These are phyloP conservation scores for Harringtonia lauricola DNA, from an alignment of 2,329 filamentous ascomycete species.

Conservation along the genomic window DNA sequence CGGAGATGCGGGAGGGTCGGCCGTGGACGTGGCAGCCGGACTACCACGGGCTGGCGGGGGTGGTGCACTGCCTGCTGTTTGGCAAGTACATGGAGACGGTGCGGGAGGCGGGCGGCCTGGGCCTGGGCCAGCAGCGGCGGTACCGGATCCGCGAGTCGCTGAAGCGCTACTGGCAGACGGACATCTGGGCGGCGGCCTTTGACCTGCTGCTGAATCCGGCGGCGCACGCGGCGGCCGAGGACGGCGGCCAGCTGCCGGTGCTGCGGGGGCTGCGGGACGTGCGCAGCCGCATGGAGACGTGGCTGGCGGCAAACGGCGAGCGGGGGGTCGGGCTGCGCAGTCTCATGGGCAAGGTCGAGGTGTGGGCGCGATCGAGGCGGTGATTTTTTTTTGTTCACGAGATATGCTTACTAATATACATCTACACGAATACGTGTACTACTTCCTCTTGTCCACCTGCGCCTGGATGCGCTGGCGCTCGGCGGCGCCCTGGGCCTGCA, in stretches of 20 bases:
- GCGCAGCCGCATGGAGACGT: conserved; percentile 71
- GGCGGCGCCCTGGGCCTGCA: conserved; percentile 55
- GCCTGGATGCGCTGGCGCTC: conserved; percentile 69
- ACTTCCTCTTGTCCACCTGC: conserved; percentile 65
- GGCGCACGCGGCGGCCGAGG: conserved; percentile 44
- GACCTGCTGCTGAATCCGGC: conserved; percentile 77
- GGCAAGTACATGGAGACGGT: conserved; percentile 88
- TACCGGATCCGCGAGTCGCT: conserved; percentile 75
- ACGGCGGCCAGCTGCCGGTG: conserved; percentile 59
- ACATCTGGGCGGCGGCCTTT: conserved; percentile 78
- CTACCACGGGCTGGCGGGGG: conserved; percentile 84
- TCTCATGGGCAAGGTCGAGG: conserved; percentile 54
- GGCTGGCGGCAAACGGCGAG: conserved; percentile 73
- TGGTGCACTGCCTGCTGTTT: conserved; percentile 80
- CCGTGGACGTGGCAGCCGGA: conserved; percentile 98
- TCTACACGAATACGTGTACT: too few relatives aligned
- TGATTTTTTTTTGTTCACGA: too few relatives aligned
- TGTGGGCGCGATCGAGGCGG: conserved; percentile 25
- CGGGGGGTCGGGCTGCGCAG: conserved; percentile 65
- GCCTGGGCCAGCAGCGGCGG: conserved; percentile 43
- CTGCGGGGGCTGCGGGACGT: conserved; percentile 56
- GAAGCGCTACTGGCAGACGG: conserved; percentile 94
- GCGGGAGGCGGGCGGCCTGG: conserved; percentile 18
- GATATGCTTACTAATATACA: too few relatives aligned
- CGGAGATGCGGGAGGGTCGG: conserved; percentile 86